These are phyloP conservation scores for Delonix regia DNA, from an alignment of 306 rosid genomes.

Conservation along the genomic window DNA sequence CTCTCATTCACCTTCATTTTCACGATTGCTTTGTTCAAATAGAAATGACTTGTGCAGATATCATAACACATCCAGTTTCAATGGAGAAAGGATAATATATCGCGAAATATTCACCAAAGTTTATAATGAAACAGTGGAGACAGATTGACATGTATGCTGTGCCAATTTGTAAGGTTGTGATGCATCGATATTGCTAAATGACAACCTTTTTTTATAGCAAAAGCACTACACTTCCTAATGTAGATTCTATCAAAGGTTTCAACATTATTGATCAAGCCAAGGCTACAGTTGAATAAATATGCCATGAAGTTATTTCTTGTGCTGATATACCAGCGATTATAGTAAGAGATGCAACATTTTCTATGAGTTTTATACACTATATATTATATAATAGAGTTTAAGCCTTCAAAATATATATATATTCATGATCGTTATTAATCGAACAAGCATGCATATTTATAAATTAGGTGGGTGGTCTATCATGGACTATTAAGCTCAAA, in stretches of 20 bases:
- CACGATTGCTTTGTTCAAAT: conserved; percentile 55
- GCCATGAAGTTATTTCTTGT: conserved; percentile 43
- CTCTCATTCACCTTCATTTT: conserved; percentile 57
- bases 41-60: too few species aligned
- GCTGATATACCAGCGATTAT: conserved; percentile 50
- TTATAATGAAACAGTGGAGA: too few species aligned
- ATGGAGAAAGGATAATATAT: too few species aligned
- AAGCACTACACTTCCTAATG: conserved; percentile 32
- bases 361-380: conserved; percentile 26
- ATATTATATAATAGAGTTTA: too few species aligned
- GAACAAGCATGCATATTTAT: not conserved
- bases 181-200: conserved; percentile 49
- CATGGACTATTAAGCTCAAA: conserved; percentile 50
- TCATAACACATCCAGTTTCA: too few species aligned
- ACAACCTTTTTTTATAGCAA: conserved; percentile 35
- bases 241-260: conserved; percentile 45
- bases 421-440: too few species aligned
- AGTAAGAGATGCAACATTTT: conserved; percentile 70
- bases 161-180: conserved; percentile 48
- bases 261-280: conserved; percentile 58
- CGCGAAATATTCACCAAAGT: too few species aligned
- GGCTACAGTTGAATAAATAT: conserved; percentile 53
- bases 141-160: not conserved
- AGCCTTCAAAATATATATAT: not conserved
- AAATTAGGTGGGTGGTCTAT: conserved; percentile 41